Evolutionary conservation across 495 filamentous ascomycete genomes (phyloP).

Genomic region (Pyronema domesticum): DNA sequence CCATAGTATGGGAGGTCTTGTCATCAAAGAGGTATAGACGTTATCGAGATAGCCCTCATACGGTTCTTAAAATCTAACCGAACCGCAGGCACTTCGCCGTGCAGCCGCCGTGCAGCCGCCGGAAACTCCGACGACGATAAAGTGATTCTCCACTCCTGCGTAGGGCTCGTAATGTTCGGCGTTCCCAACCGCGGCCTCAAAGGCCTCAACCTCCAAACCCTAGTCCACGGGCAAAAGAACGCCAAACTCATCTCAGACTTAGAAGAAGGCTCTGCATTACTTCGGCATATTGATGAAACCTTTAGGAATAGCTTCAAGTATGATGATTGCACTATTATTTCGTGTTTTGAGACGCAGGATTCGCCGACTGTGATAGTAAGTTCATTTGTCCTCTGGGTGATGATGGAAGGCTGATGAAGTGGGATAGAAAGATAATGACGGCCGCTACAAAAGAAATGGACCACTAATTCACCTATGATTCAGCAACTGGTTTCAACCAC

Average conservation of each 20-base stretch:
- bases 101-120: background rate
- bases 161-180: background rate
- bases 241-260: background rate
- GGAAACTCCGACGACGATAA: background rate
- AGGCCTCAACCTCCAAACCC: background rate
- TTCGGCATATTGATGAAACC: background rate
- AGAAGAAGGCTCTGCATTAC: background rate
- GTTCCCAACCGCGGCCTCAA: background rate
- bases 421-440: no score
- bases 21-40: conserved; percentile 18
- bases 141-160: background rate
- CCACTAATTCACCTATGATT: no score
- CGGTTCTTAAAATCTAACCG: background rate
- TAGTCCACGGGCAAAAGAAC: background rate
- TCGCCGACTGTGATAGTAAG: no score
- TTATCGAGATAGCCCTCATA: background rate
- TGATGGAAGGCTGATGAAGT: no score
- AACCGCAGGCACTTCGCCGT: background rate
- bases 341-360: no score
- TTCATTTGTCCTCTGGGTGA: no score
- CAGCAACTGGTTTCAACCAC: no score
- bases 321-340: no score
- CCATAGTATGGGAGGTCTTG: conserved; percentile 25
- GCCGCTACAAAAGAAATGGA: no score
- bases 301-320: no score